Conservation (phyloP, 2,329 filamentous ascomycete species). For the Sporothrix mexicana region DNA sequence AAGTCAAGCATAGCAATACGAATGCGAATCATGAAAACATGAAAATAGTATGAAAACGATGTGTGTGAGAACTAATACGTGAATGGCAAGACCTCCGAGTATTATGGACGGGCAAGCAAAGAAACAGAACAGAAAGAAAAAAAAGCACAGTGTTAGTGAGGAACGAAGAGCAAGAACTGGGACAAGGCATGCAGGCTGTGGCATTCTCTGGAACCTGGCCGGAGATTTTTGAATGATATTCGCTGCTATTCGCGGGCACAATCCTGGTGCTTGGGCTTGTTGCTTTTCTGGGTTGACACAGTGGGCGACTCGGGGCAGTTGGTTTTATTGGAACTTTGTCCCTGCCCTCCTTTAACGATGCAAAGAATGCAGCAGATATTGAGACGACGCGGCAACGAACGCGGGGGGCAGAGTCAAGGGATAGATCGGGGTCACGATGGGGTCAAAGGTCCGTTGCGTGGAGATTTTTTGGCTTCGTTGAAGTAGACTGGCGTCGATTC, state of each 20-base stretch:
- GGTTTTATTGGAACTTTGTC: not conserved
- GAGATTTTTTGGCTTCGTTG: not conserved
- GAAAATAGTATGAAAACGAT: not conserved
- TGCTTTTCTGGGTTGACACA: not conserved
- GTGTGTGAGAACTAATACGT: not conserved
- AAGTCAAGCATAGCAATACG: not conserved
- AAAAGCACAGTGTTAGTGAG: not conserved
- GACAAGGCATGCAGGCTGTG: not conserved
- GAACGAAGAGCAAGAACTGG: not conserved
- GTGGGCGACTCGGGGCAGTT: not conserved
- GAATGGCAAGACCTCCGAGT: not conserved
- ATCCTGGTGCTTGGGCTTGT: not conserved
- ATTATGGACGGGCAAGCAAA: not conserved
- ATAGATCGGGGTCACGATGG: not conserved
- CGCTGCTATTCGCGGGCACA: not conserved
- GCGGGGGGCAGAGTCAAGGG: constrained; percentile 2
- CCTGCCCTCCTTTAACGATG: not conserved
- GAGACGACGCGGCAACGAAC: not conserved
- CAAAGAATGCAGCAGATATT: constrained; percentile 34
- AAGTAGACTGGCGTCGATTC: not conserved
- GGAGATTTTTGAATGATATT: not conserved
- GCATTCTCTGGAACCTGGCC: not conserved
- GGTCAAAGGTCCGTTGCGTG: not conserved
- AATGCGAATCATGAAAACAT: not conserved
- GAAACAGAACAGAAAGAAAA: not conserved